Percentiles rank a stretch among this genome's conserved stretches.
phyloP scores from a whole-genome alignment of 441 rosid species.

The Corymbia calophylla region DNA sequence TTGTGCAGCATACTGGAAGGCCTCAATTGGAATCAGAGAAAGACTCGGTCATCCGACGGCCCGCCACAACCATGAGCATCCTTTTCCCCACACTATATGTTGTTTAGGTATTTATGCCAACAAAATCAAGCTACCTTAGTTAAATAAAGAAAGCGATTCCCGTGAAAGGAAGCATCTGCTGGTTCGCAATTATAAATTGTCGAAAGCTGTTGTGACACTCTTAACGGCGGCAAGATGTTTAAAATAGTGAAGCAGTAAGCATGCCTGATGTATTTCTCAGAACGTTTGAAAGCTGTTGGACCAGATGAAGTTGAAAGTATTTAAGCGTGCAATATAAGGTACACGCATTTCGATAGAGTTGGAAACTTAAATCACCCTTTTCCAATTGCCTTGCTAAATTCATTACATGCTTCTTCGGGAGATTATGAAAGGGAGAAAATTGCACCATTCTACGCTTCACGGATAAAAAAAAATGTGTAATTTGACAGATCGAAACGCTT shows the following conservation, averaged over 20 bases:
- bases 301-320: not conserved
- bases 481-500: not conserved
- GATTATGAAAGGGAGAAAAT: not conserved
- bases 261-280: not conserved
- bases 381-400: not conserved
- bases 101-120: too few species aligned
- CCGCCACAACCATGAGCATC: conserved; percentile 10
- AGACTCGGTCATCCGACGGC: conserved; percentile 71
- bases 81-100: not conserved
- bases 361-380: not conserved
- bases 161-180: not conserved
- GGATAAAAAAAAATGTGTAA: not conserved
- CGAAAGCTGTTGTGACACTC: not conserved
- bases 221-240: not conserved
- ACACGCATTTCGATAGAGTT: not conserved
- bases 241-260: not conserved
- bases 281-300: not conserved
- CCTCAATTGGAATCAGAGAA: conserved; percentile 90
- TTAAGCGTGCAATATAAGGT: not conserved
- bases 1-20: conserved; percentile 85
- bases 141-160: not conserved
- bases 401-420: not conserved
- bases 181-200: not conserved
- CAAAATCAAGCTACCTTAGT: not conserved
- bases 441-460: not conserved